Conservation (phyloP, 495 filamentous ascomycete species). For the Aspergillus biplanus region DNA sequence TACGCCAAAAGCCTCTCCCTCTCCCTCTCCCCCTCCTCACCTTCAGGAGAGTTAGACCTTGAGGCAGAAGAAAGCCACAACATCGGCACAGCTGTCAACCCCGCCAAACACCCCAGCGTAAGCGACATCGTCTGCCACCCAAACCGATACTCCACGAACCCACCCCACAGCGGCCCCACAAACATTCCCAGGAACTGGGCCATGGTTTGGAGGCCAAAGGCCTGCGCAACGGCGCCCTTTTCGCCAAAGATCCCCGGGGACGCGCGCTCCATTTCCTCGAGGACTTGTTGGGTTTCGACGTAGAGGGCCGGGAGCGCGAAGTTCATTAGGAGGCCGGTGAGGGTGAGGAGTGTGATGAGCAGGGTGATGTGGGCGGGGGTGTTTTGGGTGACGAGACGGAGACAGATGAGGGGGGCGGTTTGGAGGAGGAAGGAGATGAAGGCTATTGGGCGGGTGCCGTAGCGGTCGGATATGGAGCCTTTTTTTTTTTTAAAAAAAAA, state of each 20-base stretch:
- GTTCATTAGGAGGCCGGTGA: conserved; percentile 34
- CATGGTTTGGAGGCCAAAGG: conserved; percentile 61
- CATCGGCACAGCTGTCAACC: conserved; percentile 34
- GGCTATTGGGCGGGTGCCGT: conserved; percentile 60
- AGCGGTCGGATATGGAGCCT: conserved; percentile 64
- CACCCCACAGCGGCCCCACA: conserved; percentile 66
- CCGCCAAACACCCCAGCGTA: conserved; percentile 36
- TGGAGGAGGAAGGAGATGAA: conserved; percentile 64
- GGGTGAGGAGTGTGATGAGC: conserved; percentile 41
- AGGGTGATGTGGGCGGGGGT: conserved; percentile 62
- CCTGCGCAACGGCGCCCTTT: conserved; percentile 60
- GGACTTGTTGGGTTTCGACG: conserved; percentile 73
- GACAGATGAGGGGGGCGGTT: conserved; percentile 60
- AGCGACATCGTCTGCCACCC: conserved; percentile 61
- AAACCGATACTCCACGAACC: conserved; percentile 58
- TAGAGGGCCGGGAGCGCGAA: conserved; percentile 47
- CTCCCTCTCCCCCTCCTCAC: conserved; percentile 18
- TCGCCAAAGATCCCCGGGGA: conserved; percentile 49
- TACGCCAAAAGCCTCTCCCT: conserved; percentile 19
- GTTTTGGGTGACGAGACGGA: conserved; percentile 65
- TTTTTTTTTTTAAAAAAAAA: background rate
- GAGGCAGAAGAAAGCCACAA: conserved; percentile 23
- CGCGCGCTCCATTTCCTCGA: conserved; percentile 57
- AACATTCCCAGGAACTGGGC: conserved; percentile 62
- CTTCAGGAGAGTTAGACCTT: conserved; percentile 3